phyloP scores from a whole-genome alignment of 108 stramenopile genomes.

The Cyclotella atomus region DNA sequence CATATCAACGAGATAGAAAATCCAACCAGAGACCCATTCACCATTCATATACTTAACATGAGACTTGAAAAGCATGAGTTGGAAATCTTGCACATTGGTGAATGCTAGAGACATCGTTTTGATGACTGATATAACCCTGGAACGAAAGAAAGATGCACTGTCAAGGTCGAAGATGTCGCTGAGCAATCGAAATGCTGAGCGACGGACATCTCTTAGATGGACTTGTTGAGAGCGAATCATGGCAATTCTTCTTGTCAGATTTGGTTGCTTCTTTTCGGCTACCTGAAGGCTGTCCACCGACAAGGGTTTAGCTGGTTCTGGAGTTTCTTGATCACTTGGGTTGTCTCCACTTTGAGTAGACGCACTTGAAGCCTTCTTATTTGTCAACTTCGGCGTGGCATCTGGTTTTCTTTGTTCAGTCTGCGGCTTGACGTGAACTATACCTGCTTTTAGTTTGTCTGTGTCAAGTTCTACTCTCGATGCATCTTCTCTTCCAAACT shows the following conservation, averaged over 20 bases:
- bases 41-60: constrained; percentile 75
- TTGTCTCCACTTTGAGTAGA: background rate
- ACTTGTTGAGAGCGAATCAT: constrained; percentile 62
- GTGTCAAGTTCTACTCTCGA: constrained; percentile 39
- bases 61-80: constrained; percentile 65
- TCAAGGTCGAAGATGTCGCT: constrained; percentile 83
- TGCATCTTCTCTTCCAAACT: constrained; percentile 42
- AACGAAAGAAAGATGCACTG: constrained; percentile 87
- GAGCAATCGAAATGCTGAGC: constrained; percentile 70
- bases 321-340: constrained; percentile 7
- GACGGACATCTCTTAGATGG: constrained; percentile 71
- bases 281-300: background rate
- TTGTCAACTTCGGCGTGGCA: constrained; percentile 9
- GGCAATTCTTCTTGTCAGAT: constrained; percentile 36
- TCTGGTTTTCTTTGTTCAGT: constrained; percentile 3
- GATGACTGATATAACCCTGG: constrained; percentile 76
- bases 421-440: constrained; percentile 35
- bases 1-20: constrained; percentile 62
- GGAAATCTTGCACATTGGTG: constrained; percentile 73
- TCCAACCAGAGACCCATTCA: constrained; percentile 66
- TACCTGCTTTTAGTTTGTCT: constrained; percentile 42
- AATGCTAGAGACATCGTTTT: constrained; percentile 83
- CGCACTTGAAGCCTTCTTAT: background rate
- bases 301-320: background rate
- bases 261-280: constrained; percentile 14